phyloP scores from a whole-genome alignment of 192 early-diverging fungal species.

The Obelidium mucronatum region DNA sequence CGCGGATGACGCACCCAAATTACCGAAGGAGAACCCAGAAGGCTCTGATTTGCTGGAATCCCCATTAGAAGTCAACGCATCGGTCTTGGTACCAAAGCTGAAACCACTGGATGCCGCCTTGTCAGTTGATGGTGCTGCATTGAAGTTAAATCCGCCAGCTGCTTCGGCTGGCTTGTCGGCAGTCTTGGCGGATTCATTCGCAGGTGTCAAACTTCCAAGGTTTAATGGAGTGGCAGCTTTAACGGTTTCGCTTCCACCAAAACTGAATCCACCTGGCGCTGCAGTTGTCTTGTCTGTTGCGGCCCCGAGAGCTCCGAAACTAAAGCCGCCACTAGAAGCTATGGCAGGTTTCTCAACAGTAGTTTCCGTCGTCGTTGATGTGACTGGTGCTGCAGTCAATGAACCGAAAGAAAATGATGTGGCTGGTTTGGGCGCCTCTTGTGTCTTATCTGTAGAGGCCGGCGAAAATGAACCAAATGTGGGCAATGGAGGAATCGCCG shows the following conservation, averaged over 20 bases:
- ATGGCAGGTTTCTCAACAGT: too few species aligned
- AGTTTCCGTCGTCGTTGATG: too few species aligned
- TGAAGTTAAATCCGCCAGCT: slow-evolving; percentile 2
- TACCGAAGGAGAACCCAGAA: slow-evolving; percentile 5
- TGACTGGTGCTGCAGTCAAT: too few species aligned
- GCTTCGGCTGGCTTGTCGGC: neutral
- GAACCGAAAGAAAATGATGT: neutral
- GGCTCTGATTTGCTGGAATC: neutral
- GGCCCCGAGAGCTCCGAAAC: neutral
- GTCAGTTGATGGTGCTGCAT: neutral
- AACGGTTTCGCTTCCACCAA: neutral
- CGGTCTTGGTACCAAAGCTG: neutral
- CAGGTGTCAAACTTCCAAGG: neutral
- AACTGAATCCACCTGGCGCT: neutral
- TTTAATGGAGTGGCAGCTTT: neutral
- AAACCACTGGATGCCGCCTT: neutral
- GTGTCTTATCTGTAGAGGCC: neutral
- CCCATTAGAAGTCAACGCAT: too few species aligned
- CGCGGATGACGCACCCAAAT: neutral
- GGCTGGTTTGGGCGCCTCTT: neutral
- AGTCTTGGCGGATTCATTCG: slow-evolving; percentile 7
- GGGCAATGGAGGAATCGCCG: neutral
- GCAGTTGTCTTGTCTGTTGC: neutral
- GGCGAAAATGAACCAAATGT: neutral
- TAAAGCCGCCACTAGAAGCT: neutral